phyloP scores from a whole-genome alignment of 2,329 filamentous ascomycete species.

The Cercospora sp. region DNA sequence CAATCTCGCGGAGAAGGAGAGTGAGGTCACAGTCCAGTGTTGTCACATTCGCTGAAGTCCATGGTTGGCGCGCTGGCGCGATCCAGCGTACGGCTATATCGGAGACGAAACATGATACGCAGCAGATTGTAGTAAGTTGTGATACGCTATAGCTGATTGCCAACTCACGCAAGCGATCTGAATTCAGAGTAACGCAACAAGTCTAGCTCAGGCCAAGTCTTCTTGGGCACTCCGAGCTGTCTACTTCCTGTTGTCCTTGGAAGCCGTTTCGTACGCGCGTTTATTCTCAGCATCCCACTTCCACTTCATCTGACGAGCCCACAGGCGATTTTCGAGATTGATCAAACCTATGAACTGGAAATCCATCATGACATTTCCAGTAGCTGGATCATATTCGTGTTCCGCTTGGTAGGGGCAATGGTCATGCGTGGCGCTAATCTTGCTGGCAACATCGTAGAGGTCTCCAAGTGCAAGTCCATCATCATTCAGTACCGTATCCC shows the following conservation, averaged over 20 bases:
- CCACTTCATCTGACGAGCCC: not conserved
- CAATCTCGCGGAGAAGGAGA: not conserved
- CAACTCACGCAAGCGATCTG: too few relatives aligned
- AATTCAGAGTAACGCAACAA: too few relatives aligned
- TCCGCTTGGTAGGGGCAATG: not conserved
- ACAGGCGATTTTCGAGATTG: not conserved
- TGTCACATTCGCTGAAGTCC: not conserved
- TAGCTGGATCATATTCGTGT: not conserved
- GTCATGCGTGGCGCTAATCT: not conserved
- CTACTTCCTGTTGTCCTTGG: too few relatives aligned
- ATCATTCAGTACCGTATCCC: not conserved
- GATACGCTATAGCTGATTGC: too few relatives aligned
- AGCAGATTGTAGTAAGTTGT: too few relatives aligned
- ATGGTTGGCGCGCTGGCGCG: too few relatives aligned
- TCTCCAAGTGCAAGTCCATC: not conserved
- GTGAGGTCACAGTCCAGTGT: not conserved
- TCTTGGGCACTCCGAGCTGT: too few relatives aligned
- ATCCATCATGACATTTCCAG: not conserved
- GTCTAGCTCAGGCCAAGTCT: too few relatives aligned
- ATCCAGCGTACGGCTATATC: too few relatives aligned
- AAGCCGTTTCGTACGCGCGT: not conserved
- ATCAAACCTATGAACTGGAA: not conserved
- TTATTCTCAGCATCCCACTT: not conserved
- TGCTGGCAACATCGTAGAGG: not conserved
- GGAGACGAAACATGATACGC: too few relatives aligned